phyloP scores from a whole-genome alignment of 2,329 filamentous ascomycete genomes.

The Aspergillus aculeatus region DNA sequence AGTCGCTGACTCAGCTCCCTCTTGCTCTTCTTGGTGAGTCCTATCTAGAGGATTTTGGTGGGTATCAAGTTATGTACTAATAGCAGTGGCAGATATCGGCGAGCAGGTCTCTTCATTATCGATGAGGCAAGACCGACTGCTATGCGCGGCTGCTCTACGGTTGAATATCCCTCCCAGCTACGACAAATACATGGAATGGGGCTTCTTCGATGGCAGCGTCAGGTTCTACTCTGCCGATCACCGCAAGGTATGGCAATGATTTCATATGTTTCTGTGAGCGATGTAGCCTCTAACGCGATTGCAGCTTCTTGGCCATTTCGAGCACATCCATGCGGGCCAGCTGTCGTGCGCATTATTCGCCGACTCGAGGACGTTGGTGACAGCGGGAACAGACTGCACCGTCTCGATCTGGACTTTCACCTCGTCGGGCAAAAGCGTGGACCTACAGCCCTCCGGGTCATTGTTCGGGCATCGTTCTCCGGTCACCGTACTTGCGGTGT shows the following conservation, averaged over 20 bases:
- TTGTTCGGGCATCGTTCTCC: slow-evolving; percentile 88
- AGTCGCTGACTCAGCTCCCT: slow-evolving; percentile 73
- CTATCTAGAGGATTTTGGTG: neutral
- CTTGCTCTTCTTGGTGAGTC: slow-evolving; percentile 68
- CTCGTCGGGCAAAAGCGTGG: slow-evolving; percentile 65
- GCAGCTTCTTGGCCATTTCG: slow-evolving; percentile 75
- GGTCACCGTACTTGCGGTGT: slow-evolving; percentile 78
- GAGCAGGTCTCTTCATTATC: slow-evolving; percentile 80
- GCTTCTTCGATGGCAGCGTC: slow-evolving; percentile 87
- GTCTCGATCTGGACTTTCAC: slow-evolving; percentile 80
- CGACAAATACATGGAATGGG: slow-evolving; percentile 94
- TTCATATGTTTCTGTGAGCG: neutral
- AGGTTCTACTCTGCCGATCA: slow-evolving; percentile 86
- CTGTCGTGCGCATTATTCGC: slow-evolving; percentile 80
- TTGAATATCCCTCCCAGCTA: slow-evolving; percentile 82
- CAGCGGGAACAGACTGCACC: slow-evolving; percentile 87
- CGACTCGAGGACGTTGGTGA: slow-evolving; percentile 86
- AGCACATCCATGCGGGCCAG: slow-evolving; percentile 90
- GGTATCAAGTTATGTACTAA: neutral
- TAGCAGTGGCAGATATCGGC: slow-evolving; percentile 54
- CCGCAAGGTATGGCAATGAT: slow-evolving; percentile 58
- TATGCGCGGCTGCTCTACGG: slow-evolving; percentile 80
- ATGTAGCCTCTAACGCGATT: neutral
- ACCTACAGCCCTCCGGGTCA: slow-evolving; percentile 73
- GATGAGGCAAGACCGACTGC: slow-evolving; percentile 73